Evolutionary conservation across 2,329 filamentous ascomycete species (phyloP).

Genomic region (Calonectria honghensis): DNA sequence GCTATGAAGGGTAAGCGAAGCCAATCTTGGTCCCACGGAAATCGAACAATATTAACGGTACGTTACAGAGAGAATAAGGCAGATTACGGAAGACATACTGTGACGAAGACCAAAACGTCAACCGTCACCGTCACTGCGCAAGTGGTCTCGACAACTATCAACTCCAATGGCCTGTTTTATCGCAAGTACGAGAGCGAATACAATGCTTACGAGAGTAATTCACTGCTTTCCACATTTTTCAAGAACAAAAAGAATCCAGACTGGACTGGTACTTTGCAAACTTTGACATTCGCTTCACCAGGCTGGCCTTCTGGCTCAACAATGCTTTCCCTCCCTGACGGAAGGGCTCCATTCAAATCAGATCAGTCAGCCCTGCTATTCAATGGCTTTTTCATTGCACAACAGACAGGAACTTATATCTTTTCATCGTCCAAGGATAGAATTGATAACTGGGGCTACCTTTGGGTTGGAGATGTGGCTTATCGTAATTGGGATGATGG

Average conservation of each 20-base stretch:
- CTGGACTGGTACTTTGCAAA: background rate
- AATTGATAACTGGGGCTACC: conserved; percentile 30
- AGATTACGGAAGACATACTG: background rate
- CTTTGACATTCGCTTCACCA: conserved; percentile 4
- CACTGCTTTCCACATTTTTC: background rate
- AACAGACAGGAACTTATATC: conserved; percentile 1
- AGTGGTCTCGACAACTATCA: background rate
- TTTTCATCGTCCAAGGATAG: background rate
- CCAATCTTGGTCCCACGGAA: fast-evolving
- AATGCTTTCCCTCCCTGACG: background rate
- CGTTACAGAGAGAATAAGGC: background rate
- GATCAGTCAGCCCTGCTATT: conserved; percentile 13
- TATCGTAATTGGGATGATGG: conserved; percentile 20
- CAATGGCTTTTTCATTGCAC: conserved; percentile 27
- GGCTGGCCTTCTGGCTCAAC: conserved; percentile 17
- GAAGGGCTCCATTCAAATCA: background rate
- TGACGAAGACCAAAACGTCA: background rate
- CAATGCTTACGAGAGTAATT: background rate
- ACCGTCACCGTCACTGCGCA: background rate
- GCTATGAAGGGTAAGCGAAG: background rate
- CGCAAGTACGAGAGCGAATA: conserved; percentile 1
- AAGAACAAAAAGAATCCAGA: background rate
- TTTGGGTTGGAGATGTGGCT: conserved; percentile 18
- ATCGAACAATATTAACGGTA: background rate
- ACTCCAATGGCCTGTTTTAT: background rate